Evolutionary conservation across 2,329 filamentous ascomycete species (phyloP), one percentile per base, ranked within the genome.

Genomic region (Xylaria digitata): DNA sequence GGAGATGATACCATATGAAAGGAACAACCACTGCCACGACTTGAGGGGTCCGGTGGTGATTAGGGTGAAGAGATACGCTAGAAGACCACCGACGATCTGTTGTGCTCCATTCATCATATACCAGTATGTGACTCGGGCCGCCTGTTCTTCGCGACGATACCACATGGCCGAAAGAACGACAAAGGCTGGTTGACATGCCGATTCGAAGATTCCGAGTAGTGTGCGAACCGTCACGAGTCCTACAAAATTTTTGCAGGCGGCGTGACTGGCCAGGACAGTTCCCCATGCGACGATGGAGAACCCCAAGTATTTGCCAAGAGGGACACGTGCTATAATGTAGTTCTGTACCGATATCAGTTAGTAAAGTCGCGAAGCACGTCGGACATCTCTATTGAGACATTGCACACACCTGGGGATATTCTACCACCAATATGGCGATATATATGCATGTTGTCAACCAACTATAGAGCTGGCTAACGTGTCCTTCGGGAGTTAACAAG

Each of bases 61-160:
- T 2, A 87, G 80, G 2, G 83, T 81, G 71, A 85, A 84, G 69
- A 89, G 89, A 75, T 91, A 92, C 0, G 90, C 90, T 0, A 92
- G 81, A 0, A 92, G 83, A 6, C 90, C 90, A 37, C 90, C 90
- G 7, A 92, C 88, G 57, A 92, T 89, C 74, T 92, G 90, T 74
- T 92, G 90, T 0, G 83, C 84, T 1, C 90, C 90, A 75, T 92
- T 93, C 89, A 92, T 92, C 87, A 91, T 91, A 77, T 91, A 90
- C 90, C 90, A 92, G 77, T 88, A 91, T 0, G 89, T 90, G 2
- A 92, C 89, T 5, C 87, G 85, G 0, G 85, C 77, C 0, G 89
- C 85, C 74, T 92, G 90, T 72, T 92, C 90, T 62, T 90, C 85
- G 40, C 89, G 83, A 66, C 86, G 87, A 77, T 92, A 92, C 90